Conservation (phyloP, 1,139 yeast genomes). For the Eremothecium coryli region DNA sequence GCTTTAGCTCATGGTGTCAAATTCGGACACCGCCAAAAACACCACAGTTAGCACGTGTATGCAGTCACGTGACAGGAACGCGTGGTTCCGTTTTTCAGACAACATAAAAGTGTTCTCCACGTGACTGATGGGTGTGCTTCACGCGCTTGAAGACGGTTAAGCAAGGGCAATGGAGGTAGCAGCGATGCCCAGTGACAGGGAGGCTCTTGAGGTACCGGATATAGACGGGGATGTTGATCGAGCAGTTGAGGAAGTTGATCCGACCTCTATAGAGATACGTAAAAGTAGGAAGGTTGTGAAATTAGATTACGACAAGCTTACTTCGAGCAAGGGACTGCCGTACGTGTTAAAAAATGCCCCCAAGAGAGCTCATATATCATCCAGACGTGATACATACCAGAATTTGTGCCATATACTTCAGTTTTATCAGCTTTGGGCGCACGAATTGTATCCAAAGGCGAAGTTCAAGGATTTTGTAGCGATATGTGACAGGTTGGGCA, state of each 20-base stretch:
- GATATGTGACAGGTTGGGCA: constrained; percentile 26
- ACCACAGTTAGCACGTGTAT: too few species aligned
- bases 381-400: constrained; percentile 32
- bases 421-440: constrained; percentile 81
- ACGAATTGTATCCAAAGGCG: constrained; percentile 69
- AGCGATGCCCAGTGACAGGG: too few species aligned
- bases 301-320: constrained; percentile 42
- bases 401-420: constrained; percentile 45
- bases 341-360: constrained; percentile 37
- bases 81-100: too few species aligned
- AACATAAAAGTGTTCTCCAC: too few species aligned
- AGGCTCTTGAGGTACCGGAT: too few species aligned
- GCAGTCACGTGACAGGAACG: too few species aligned
- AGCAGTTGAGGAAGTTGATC: constrained; percentile 18
- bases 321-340: constrained; percentile 42
- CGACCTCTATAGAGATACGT: constrained; percentile 14
- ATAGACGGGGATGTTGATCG: too few species aligned
- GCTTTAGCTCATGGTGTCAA: too few species aligned
- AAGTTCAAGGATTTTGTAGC: constrained; percentile 52
- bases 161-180: too few species aligned
- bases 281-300: constrained; percentile 18
- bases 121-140: too few species aligned
- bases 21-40: too few species aligned
- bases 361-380: constrained; percentile 36
- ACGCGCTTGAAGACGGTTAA: too few species aligned